Conservation (phyloP, 352 stramenopile species). For the Saprolegnia diclina region DNA sequence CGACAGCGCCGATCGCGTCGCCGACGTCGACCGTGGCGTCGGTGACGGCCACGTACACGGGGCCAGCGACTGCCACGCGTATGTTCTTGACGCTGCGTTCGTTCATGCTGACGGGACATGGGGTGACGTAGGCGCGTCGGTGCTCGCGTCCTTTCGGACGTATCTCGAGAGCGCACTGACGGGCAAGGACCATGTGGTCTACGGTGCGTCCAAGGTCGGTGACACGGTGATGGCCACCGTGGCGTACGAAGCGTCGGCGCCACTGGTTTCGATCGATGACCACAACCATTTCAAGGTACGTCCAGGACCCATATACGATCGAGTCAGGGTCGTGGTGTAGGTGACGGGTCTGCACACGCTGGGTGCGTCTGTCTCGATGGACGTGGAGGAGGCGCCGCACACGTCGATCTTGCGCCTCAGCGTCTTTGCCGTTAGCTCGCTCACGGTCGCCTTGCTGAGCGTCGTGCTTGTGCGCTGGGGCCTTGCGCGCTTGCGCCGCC, state of each 20-base stretch:
- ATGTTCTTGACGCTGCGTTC: too few species aligned
- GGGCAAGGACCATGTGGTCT: neutral
- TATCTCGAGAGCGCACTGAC: neutral
- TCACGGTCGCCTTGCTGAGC: neutral
- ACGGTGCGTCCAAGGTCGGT: neutral
- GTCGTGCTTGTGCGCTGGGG: neutral
- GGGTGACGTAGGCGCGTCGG: neutral
- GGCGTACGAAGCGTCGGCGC: neutral
- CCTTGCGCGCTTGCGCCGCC: neutral
- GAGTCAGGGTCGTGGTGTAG: too few species aligned
- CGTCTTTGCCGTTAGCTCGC: neutral
- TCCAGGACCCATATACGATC: too few species aligned
- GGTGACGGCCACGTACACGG: slow-evolving; percentile 1
- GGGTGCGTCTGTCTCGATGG: neutral
- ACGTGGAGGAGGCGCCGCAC: neutral
- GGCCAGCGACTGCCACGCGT: neutral
- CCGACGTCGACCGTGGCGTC: neutral
- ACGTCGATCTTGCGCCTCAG: neutral
- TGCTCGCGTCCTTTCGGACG: neutral
- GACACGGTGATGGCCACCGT: neutral
- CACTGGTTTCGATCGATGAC: neutral
- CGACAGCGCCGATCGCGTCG: neutral
- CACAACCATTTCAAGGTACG: neutral
- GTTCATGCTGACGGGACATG: too few species aligned
- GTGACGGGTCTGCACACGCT: neutral